A percentile compares a stretch with the other conserved stretches of the same genome.
Conservation (phyloP, 768 basidiomycete species). For the Suillus alpinus region DNA sequence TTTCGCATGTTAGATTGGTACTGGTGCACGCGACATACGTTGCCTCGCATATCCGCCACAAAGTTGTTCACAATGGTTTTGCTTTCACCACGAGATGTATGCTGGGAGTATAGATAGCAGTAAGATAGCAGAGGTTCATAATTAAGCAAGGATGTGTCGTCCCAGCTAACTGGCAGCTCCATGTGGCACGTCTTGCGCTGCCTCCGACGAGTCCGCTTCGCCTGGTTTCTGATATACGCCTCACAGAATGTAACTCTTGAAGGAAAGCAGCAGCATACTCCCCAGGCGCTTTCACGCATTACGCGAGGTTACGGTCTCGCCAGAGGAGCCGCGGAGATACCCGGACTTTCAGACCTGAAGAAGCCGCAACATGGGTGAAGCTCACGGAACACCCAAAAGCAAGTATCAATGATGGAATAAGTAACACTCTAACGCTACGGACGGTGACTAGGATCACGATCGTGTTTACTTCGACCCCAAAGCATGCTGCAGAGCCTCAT, state of each 20-base stretch:
- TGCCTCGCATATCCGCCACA: slow-evolving; percentile 11
- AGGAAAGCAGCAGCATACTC: not conserved
- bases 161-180: slow-evolving; percentile 14
- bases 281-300: not conserved
- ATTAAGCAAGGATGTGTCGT: slow-evolving; percentile 20
- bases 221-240: not conserved
- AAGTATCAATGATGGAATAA: not conserved
- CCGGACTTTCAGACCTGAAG: not conserved
- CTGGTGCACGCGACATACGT: not conserved
- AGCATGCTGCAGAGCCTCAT: slow-evolving; percentile 91
- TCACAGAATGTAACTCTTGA: not conserved
- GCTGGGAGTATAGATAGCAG: not conserved
- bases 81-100: not conserved
- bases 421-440: slow-evolving; percentile 13
- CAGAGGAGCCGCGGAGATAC: not conserved
- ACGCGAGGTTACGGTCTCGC: not conserved
- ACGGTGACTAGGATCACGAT: slow-evolving; percentile 5
- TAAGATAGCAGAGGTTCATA: slow-evolving; percentile 18
- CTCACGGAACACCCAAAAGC: no score
- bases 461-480: slow-evolving; percentile 51
- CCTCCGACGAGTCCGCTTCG: not conserved
- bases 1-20: not conserved
- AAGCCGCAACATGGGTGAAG: not conserved
- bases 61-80: not conserved
- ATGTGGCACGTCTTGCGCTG: slow-evolving; percentile 6